Conservation (phyloP, 2,329 filamentous ascomycete species). For the Beauveria pseudobassiana region DNA sequence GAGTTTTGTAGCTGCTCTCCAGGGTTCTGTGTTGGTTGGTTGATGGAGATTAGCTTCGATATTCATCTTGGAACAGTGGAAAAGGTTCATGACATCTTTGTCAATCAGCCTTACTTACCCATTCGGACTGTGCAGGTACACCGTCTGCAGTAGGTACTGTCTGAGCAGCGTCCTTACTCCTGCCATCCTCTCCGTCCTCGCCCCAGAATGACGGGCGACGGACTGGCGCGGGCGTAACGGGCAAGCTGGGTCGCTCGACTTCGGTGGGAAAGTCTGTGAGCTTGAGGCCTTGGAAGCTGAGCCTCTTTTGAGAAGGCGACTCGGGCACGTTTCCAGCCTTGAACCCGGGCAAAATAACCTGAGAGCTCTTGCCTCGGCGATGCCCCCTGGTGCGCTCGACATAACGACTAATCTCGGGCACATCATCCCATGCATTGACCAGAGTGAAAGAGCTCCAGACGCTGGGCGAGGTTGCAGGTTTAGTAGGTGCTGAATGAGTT, state of each 20-base stretch:
- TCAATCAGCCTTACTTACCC: constrained; percentile 62
- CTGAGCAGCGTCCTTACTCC: constrained; percentile 45
- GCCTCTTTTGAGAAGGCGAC: constrained; percentile 5
- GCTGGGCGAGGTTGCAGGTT: constrained; percentile 37
- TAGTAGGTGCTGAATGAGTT: background rate
- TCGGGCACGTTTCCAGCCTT: background rate
- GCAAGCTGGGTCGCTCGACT: constrained; percentile 75
- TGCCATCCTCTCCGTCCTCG: constrained; percentile 30
- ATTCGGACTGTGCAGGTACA: constrained; percentile 80
- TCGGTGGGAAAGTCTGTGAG: constrained; percentile 84
- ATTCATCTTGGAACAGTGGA: background rate
- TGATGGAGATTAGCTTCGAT: background rate
- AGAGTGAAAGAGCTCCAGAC: constrained; percentile 69
- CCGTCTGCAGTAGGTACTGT: constrained; percentile 70
- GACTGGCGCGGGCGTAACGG: constrained; percentile 82
- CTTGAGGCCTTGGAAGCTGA: constrained; percentile 34
- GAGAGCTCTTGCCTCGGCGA: constrained; percentile 28
- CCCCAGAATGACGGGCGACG: constrained; percentile 63
- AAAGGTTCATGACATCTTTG: background rate
- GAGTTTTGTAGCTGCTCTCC: constrained; percentile 60
- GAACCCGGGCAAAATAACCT: constrained; percentile 21
- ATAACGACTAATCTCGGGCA: constrained; percentile 81
- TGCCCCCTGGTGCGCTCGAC: constrained; percentile 68
- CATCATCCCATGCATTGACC: constrained; percentile 87
- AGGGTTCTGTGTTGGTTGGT: constrained; percentile 54